Percentiles rank a stretch among this genome's conserved stretches.
Conservation (phyloP, 768 basidiomycete genomes). For the Ramaria rubella region DNA sequence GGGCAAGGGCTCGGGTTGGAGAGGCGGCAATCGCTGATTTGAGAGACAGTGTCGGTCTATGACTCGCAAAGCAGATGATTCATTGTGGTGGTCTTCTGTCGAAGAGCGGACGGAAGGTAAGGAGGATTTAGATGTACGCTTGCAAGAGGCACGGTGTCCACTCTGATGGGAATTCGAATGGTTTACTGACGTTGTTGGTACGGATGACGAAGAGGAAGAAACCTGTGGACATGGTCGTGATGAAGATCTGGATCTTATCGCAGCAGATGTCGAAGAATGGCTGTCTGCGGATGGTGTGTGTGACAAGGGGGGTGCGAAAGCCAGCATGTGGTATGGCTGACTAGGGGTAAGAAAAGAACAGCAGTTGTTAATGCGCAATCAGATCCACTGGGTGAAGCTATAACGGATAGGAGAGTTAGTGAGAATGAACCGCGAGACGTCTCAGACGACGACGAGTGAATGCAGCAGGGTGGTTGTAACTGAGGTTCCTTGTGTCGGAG, state of each 20-base stretch:
- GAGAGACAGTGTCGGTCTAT: neutral
- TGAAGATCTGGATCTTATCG: constrained; percentile 8
- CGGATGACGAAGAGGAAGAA: neutral
- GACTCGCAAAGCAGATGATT: neutral
- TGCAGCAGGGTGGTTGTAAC: too few species aligned
- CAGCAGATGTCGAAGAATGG: neutral
- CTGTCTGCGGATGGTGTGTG: constrained; percentile 8
- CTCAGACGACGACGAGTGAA: too few species aligned
- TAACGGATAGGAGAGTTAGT: too few species aligned
- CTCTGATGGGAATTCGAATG: neutral
- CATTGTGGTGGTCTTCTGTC: neutral
- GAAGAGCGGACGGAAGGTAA: neutral
- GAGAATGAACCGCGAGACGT: too few species aligned
- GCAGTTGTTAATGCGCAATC: too few species aligned
- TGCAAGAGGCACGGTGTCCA: neutral
- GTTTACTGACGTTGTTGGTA: neutral
- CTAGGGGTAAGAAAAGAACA: neutral
- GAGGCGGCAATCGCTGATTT: neutral
- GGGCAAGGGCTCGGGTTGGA: neutral
- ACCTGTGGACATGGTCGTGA: constrained; percentile 2
- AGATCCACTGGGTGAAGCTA: too few species aligned
- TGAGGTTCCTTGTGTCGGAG: too few species aligned
- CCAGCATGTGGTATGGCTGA: constrained; percentile 4
- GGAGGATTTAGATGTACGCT: neutral
- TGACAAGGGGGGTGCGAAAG: constrained; percentile 10